Evolutionary conservation across 164 flowering plant genomes (phyloP), one percentile per base, ranked within the genome.

Genomic region (Vitis labrusca): DNA sequence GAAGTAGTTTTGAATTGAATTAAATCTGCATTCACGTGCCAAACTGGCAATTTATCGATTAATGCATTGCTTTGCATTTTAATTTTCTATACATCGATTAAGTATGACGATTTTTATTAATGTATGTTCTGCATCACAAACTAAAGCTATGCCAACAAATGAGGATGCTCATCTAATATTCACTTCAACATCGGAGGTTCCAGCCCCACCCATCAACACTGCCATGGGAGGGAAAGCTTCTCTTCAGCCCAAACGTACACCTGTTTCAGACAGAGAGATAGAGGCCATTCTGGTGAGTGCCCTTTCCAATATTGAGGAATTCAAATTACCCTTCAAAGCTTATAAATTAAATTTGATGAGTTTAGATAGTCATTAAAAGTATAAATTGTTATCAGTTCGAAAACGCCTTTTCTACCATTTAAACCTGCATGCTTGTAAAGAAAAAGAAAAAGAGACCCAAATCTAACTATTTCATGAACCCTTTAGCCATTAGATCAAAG

Each of bases 191-290:
- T 76, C 83, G 8, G 80, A 80, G 37, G 82, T 80, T 63, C 84
- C 83, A 15, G 75, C 80, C 59, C 17, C 76, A 37, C 84, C 87
- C 2, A 63, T 23, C 30, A 72, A 71, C 63, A 72, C 65, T 52
- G 82, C 78, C 54, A 77, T 62, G 59, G 87, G 82, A 59, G 87
- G 87, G 30, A 64, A 78, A 70, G 85, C 82, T 48, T 78, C 85
- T 27, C 79, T 84, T 65, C 85, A 76, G 81, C 87, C 85, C 10
- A 80, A 80, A 62, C 84, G 87, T 10, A 84, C 82, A 5, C 87
- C 84, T 5, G 77, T 84, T 50, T 67, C 85, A 2, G 82, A 80
- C 9, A 61, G 61, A 69, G 87, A 84, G 69, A 82, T 84, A n/a
- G 85, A 84, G 58, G 85, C 87, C 15, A 58, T 84, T 52, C 49